Evolutionary conservation across 805 yeast genomes (phyloP).

Genomic region (Jamesozyma hellenica): DNA sequence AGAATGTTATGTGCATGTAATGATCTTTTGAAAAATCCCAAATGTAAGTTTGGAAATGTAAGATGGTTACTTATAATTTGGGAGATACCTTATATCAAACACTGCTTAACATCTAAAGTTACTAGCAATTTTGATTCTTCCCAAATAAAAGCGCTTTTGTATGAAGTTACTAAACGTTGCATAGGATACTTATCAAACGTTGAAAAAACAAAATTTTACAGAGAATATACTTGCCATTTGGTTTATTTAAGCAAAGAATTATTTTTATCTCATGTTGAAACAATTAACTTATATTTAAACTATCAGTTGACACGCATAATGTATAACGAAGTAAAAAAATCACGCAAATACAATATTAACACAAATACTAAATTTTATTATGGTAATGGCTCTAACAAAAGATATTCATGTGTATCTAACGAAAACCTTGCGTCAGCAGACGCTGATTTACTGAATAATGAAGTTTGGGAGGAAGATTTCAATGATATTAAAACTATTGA

Average conservation of each 20-base stretch:
- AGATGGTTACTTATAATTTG: conserved; percentile 55
- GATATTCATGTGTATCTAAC: background rate
- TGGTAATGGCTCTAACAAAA: too few relatives aligned
- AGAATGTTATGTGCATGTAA: conserved; percentile 44
- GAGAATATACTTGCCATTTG: conserved; percentile 8
- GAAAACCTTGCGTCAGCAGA: background rate
- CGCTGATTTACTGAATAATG: background rate
- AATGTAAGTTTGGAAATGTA: conserved; percentile 23
- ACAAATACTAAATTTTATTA: too few relatives aligned
- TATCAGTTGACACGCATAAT: conserved; percentile 56
- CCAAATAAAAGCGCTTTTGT: conserved; percentile 47
- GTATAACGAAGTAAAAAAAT: conserved; percentile 4
- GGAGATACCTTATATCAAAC: conserved; percentile 55
- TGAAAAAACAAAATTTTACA: conserved; percentile 1
- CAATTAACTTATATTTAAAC: conserved; percentile 66
- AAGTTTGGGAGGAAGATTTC: conserved; percentile 1
- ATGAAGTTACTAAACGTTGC: conserved; percentile 58
- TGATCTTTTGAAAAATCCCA: conserved; percentile 43
- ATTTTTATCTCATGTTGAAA: conserved; percentile 48
- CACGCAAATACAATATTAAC: background rate
- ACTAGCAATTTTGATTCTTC: conserved; percentile 31
- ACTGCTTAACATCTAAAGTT: conserved; percentile 32
- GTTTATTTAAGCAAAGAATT: conserved; percentile 26
- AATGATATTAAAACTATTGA: conserved; percentile 1
- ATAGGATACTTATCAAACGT: conserved; percentile 55